Percentiles rank a stretch among this genome's conserved stretches.
phyloP scores from a whole-genome alignment of 1,284 basidiomycete species.

The Puccinia novopanici region DNA sequence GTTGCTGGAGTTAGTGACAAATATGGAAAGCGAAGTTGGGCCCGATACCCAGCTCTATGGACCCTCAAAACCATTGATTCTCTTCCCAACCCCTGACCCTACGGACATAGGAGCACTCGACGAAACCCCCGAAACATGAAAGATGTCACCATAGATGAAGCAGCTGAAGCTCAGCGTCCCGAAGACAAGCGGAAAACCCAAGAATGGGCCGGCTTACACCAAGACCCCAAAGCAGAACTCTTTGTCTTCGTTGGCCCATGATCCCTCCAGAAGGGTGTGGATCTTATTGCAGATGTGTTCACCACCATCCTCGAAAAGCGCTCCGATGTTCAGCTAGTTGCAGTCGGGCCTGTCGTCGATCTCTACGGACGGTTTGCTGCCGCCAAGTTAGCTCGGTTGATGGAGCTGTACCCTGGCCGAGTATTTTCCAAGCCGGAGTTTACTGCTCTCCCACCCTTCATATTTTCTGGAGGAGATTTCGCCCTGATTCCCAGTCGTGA shows the following conservation, averaged over 20 bases:
- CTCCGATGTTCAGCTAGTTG: constrained; percentile 78
- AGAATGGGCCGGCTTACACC: constrained; percentile 86
- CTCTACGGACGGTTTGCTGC: constrained; percentile 89
- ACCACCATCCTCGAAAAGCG: constrained; percentile 82
- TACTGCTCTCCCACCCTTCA: constrained; percentile 81
- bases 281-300: constrained; percentile 90
- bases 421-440: constrained; percentile 92
- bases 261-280: constrained; percentile 89
- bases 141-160: constrained; percentile 74
- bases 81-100: constrained; percentile 76
- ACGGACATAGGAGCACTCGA: constrained; percentile 88
- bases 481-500: constrained; percentile 83
- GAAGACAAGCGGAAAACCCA: constrained; percentile 86
- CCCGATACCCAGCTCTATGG: constrained; percentile 89
- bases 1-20: constrained; percentile 95
- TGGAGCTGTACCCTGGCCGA: constrained; percentile 90
- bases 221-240: constrained; percentile 81
- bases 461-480: constrained; percentile 91
- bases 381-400: constrained; percentile 82
- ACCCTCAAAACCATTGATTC: constrained; percentile 91
- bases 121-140: constrained; percentile 72
- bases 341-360: constrained; percentile 89
- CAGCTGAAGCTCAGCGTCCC: constrained; percentile 81
- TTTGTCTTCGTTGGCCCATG: constrained; percentile 94
- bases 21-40: constrained; percentile 91